Base-by-base conservation (phyloP, 2,329 filamentous ascomycete species). In the Sporothrix pseudoabietina region DNA sequence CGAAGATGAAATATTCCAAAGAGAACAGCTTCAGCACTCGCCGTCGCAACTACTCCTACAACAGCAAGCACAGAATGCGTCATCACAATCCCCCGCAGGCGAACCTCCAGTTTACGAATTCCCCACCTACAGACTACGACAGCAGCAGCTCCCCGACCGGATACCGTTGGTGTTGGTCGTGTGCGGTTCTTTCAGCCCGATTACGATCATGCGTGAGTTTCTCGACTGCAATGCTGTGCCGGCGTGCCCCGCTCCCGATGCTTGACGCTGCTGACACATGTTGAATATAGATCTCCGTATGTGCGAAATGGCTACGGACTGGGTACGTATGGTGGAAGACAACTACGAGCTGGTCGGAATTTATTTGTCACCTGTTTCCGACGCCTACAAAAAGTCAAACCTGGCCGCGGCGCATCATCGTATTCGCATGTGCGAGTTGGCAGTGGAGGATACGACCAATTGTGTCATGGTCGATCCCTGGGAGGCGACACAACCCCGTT, bases 391-490 rank as follows among this genome's bases (percentile, higher is more conserved):
- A 80, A 96, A 97, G 83, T 89, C 89, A 70, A 92, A 93, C 65
- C 84, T 96, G 52, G 93, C 92, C 1, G 75, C 72, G 35, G 76
- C 76, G 4, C 74, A 72, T 19, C 76, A 77, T 65, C 74, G 76
- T 77, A 87, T 96, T 76, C 89, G 91, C 76, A 98, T 98, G 94
- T 97, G 94, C 82, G 88, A 92, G 78, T 85, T 97, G 52, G 94
- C 94, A 8, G 90, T 94, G 32, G 87, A 90, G 77, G 88, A 90
- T 77, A 87, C 92, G 77, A 90, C 92, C 70, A 90, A 91, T 77
- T 94, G 92, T 90, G 85, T 97, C 74, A 94, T 94, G 89, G 92
- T 96, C 63, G 94, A 97, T 80, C 90, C 92, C 0, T 77, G 76
- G 76, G 76, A 77, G 47, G 76, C 76, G 16, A 73, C 30, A 2